Conservation (phyloP, 176 grass and related monocot genomes). For the Urochloa ruziziensis region DNA sequence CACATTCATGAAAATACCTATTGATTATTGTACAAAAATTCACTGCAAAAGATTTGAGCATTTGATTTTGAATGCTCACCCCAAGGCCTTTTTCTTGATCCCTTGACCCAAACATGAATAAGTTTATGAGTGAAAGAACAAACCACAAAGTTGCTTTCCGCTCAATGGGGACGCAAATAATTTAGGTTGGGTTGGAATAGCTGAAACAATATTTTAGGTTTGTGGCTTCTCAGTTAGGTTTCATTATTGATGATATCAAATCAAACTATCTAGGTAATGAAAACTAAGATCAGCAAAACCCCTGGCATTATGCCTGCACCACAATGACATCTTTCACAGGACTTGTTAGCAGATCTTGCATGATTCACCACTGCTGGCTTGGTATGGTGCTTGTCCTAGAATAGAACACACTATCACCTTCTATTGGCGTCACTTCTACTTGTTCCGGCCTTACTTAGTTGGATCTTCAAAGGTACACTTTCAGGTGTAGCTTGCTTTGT, state of each 20-base stretch:
- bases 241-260: background rate
- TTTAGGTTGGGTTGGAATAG: background rate
- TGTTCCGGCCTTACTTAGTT: background rate
- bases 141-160: background rate
- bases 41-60: background rate
- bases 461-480: conserved; percentile 18
- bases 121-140: background rate
- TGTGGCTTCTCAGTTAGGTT: background rate
- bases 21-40: background rate
- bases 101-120: background rate
- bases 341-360: background rate
- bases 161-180: background rate
- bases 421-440: conserved; percentile 8
- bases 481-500: conserved; percentile 30
- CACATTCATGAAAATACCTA: background rate
- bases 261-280: background rate
- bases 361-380: conserved; percentile 21
- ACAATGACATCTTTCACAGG: conserved; percentile 6
- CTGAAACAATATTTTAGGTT: background rate
- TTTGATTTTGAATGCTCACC: background rate
- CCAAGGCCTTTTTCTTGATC: background rate
- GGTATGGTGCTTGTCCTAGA: background rate
- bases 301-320: background rate
- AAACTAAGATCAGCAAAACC: conserved; percentile 1
- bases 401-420: background rate